Evolutionary conservation across 2,329 filamentous ascomycete species (phyloP), one percentile per base, ranked within the genome.

Genomic region (Gremmenia infestans): DNA sequence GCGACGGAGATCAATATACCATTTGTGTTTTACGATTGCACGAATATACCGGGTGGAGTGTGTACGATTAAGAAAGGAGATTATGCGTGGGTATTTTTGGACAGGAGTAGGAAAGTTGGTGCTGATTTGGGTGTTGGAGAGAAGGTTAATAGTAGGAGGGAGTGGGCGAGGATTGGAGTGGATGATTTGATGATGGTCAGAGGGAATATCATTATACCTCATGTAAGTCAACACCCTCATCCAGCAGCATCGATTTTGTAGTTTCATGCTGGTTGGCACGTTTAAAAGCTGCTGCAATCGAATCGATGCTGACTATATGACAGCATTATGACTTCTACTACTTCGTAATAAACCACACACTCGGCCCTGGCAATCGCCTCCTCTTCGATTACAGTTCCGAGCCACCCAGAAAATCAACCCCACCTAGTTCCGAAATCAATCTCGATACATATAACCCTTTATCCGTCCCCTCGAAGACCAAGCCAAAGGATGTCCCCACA

Each of bases 261-360:
- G 2, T 25, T 25, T 25, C 23, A 25, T 25, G 23, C 23, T 4
- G 23, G 5, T 25, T 6, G 23, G 23, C 23, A 25, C 6, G 23
- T 25, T 25, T 2, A 5, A 25, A 25, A 25, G n/a, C n/a, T n/a
- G 23, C 23, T 25, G 23, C 23, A 25, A 25, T 25, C 23, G 23
- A 62, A 71, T 57, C 69, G 61, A 23, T 54, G 32, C 53, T 49
- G 52, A 67, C 54, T 56, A 48, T 39, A 5, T 28, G 17, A 48
- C 69, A 97, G 91, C 94, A 99, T 72, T 97, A 95, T 70, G 93
- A 97, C 63, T 91, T 99, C 70, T 94, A 97, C 72, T 94, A 93
- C 74, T 97, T 99, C 74, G 85, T 97, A 70, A 87, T 96, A 71
- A 97, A 97, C 72, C 90, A 87, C 67, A 88, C 84, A 25, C 72